phyloP scores from a whole-genome alignment of 2,329 filamentous ascomycete species.

The Dryadomyces quercus-mongolicae region DNA sequence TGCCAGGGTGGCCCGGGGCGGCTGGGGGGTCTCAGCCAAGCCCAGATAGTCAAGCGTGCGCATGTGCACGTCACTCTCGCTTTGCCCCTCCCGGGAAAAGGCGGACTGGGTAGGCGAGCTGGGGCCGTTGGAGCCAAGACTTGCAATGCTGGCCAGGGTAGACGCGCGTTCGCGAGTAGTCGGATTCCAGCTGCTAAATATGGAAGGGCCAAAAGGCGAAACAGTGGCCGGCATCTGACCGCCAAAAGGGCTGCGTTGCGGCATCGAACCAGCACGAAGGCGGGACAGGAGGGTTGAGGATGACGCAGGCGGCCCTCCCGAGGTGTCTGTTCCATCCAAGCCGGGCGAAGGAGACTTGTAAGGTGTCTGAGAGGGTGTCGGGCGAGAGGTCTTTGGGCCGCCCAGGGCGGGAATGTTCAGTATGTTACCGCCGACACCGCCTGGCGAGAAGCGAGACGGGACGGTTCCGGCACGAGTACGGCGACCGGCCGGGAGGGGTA shows the following conservation, averaged over 20 bases:
- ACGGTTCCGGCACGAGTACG: slow-evolving; percentile 87
- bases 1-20: slow-evolving; percentile 59
- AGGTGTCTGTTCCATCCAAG: slow-evolving; percentile 29
- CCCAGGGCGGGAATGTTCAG: slow-evolving; percentile 40
- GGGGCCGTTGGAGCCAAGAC: slow-evolving; percentile 81
- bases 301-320: slow-evolving; percentile 19
- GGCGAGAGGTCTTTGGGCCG: slow-evolving; percentile 63
- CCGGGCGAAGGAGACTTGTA: slow-evolving; percentile 60
- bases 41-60: slow-evolving; percentile 93
- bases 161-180: slow-evolving; percentile 68
- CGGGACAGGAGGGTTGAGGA: slow-evolving; percentile 71
- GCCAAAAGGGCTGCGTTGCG: slow-evolving; percentile 62
- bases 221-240: slow-evolving; percentile 34
- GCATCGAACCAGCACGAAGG: slow-evolving; percentile 86
- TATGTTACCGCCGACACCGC: slow-evolving; percentile 50
- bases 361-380: slow-evolving; percentile 76
- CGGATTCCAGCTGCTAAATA: slow-evolving; percentile 81
- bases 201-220: slow-evolving; percentile 74
- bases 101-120: slow-evolving; percentile 78
- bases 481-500: slow-evolving; percentile 55
- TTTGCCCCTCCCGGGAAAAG: slow-evolving; percentile 73
- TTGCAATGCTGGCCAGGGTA: slow-evolving; percentile 71
- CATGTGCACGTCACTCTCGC: slow-evolving; percentile 76
- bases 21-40: slow-evolving; percentile 84
- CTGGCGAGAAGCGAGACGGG: slow-evolving; percentile 84